Evolutionary conservation across 129 eudicot genomes (phyloP), one percentile per base, ranked within the genome.

Genomic region (Artemisia argyi): DNA sequence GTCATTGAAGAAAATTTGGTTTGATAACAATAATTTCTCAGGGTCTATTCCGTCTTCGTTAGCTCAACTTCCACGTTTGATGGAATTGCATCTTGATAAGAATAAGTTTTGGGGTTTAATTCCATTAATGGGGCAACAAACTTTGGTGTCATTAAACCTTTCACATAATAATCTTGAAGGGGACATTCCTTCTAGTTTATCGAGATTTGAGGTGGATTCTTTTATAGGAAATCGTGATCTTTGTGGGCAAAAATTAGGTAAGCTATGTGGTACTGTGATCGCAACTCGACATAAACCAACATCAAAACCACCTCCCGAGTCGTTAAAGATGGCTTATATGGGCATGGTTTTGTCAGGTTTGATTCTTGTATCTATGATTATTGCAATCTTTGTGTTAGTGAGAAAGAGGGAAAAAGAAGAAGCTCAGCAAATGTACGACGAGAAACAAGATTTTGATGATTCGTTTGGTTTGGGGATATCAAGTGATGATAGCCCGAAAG

Each of bases 1-100:
- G 53, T 80, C 82, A 0, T 72, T 90, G 73, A 90, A 79, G 86
- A 90, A 90, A 44, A 47, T 87, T 10, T 87, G 91, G 91, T 57
- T 87, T 5, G 82, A 87, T 9, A 65, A 73, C 49, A 90, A 90
- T 78, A 64, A 61, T 3, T 87, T 90, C 60, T 50, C 89, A 13
- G 97, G 91, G 4, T 65, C 30, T 0, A 81, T 90, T 14, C 97
- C 97, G 0, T 73, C 67, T 2, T 87, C 97, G 1, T 52, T 90
- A 11, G 68, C 58, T 14, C 65, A 74, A 3, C 69, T 87, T 22
- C 72, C 85, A 1, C 73, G 72, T 8, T 57, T 90, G 1, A 50
- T 76, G 49, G 91, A 87, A 64, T 65, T 87, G 66, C 87, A 76
- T 53, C 82, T 90, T 0, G 84, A 90, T 1, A 71, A 72, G 17